Base-by-base conservation (phyloP, 805 yeast species). In the Yarrowia keelungensis region DNA sequence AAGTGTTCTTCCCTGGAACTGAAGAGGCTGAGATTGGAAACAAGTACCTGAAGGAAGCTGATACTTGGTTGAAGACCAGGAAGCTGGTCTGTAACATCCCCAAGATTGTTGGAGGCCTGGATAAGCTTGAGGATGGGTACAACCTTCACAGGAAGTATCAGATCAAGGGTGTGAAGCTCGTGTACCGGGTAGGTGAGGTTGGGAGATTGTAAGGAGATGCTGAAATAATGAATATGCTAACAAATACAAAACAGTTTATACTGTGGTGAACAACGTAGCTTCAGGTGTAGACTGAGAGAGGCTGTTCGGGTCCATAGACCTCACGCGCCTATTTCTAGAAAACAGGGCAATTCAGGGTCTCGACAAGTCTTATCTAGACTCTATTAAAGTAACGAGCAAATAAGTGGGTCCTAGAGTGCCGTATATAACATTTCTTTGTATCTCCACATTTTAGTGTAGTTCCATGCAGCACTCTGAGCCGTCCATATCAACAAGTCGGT, bases 141-240 rank as follows among this genome's bases (percentile, higher is more conserved):
- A 22, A 45, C 15, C 43, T 59, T 16, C 53, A 59, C 35, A 22
- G 66, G 35, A 42, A 59, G 19, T 36, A 46, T 41, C 36, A 59
- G 43, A 45, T 59, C 46, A 35, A 36, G 35, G 66, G 66, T 0
- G 66, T 36, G 26, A 59, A 59, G 19, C 42, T 59, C 3, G 66
- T 59, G 16, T 59, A 59, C 12, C 59, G 53, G 45, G 43, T 36
- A 8, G 39, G 62, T 8, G 62, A 56, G 47, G 45, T 39, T 14
- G 59, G 59, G 8, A 16, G 59, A 15, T 8, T 53, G 5, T 53
- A 39, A 5, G 10, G 8, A 9, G 8, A 5, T 5, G 0, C 32
- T 7, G 39, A 10, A 2, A 10, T 38, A 9, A 38, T 38, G 32
- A 26, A 26, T 26, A 3, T 26, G 32, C 32, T 26, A 26, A 26